A percentile compares a stretch with the other conserved stretches of the same genome.
Conservation (phyloP, 208 protist species). For the Trypanosoma melophagium region DNA sequence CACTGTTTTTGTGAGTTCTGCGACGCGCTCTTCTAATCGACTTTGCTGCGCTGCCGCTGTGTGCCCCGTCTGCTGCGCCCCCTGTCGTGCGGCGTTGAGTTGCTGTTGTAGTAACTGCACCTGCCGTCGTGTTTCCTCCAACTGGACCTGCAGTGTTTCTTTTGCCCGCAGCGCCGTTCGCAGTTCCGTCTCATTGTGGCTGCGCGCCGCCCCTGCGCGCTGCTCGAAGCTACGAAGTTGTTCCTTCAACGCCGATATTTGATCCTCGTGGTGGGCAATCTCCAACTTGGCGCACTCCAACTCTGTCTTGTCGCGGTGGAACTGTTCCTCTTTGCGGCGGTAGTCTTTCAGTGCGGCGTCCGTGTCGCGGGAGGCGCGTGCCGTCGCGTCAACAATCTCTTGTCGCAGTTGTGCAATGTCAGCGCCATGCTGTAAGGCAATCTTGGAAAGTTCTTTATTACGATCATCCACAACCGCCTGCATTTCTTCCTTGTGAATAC, state of each 20-base stretch:
- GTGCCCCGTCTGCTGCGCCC: slow-evolving; percentile 28
- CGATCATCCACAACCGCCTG: slow-evolving; percentile 7
- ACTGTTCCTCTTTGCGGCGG: slow-evolving; percentile 25
- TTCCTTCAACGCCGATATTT: slow-evolving; percentile 21
- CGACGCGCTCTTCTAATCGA: slow-evolving; percentile 40
- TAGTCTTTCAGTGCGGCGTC: slow-evolving; percentile 13
- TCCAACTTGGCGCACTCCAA: slow-evolving; percentile 26
- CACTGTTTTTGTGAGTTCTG: slow-evolving; percentile 38
- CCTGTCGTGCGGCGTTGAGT: slow-evolving; percentile 35
- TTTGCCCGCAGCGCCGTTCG: slow-evolving; percentile 22
- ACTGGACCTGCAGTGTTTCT: slow-evolving; percentile 23
- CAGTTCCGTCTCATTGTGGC: slow-evolving; percentile 33
- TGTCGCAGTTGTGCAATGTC: slow-evolving; percentile 26
- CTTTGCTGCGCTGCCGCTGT: slow-evolving; percentile 34
- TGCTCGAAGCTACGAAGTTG: slow-evolving; percentile 24
- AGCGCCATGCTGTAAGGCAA: slow-evolving; percentile 11
- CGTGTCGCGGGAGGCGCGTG: not conserved
- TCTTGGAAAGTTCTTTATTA: slow-evolving; percentile 19
- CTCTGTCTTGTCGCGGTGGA: slow-evolving; percentile 31
- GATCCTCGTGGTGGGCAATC: slow-evolving; percentile 28
- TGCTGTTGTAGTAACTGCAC: slow-evolving; percentile 32
- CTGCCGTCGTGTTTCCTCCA: slow-evolving; percentile 42
- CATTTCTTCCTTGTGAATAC: slow-evolving; percentile 15
- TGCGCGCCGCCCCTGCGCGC: slow-evolving; percentile 17
- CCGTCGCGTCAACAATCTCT: slow-evolving; percentile 17